These are phyloP conservation scores for Tetramitus jugosus DNA, from an alignment of 208 protist species.

Conservation along the genomic window DNA sequence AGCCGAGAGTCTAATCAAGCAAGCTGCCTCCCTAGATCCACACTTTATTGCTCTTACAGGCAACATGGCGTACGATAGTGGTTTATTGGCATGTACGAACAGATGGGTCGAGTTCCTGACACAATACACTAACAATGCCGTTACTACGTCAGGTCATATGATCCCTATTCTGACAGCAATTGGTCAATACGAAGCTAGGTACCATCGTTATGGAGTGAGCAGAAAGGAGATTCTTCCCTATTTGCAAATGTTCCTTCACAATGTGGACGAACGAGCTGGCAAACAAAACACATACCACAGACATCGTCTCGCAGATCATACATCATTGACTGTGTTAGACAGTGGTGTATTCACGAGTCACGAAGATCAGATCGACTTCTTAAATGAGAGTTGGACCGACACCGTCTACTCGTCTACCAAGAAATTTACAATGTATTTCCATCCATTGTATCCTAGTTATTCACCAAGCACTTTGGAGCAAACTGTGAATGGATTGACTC, in stretches of 20 bases:
- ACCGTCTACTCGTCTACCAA: neutral
- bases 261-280: neutral
- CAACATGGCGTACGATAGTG: slow-evolving; percentile 6
- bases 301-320: neutral
- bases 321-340: neutral
- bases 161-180: slow-evolving; percentile 6
- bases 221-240: neutral
- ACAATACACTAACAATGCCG: neutral
- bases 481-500: neutral
- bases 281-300: neutral
- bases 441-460: neutral
- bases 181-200: slow-evolving; percentile 3
- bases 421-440: neutral
- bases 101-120: neutral
- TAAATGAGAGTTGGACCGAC: neutral
- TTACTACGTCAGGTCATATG: neutral
- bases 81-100: neutral
- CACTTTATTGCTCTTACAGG: neutral
- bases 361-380: neutral
- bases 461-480: neutral
- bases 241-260: neutral
- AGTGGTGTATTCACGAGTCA: neutral
- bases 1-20: neutral
- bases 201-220: neutral
- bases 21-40: neutral